Percentiles rank a stretch among this genome's conserved stretches.
Evolutionary conservation across 2,329 filamentous ascomycete species (phyloP).

Genomic region (Drechslerella stenobrocha): DNA sequence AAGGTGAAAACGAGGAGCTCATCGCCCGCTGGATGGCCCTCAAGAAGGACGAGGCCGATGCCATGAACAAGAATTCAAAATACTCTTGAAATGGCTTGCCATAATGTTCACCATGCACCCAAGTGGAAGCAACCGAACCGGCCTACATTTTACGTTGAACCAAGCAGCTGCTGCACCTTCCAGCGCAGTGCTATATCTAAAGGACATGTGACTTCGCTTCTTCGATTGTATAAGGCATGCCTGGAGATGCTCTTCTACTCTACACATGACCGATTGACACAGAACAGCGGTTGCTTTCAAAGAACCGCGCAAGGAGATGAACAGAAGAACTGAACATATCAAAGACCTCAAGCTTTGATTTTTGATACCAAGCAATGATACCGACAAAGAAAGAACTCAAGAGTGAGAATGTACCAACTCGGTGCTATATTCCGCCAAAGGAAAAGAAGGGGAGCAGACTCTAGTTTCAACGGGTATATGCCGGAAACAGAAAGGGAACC

Average conservation of each 20-base stretch:
- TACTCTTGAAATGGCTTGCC: constrained; percentile 55
- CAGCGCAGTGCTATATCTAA: too few species aligned
- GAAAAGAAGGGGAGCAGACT: constrained; percentile 3
- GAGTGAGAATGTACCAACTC: neutral
- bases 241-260: constrained; percentile 37
- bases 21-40: constrained; percentile 88
- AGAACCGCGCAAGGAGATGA: constrained; percentile 9
- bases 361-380: neutral
- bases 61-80: constrained; percentile 70
- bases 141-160: too few species aligned
- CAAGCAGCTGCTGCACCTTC: too few species aligned
- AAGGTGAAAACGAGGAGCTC: constrained; percentile 82
- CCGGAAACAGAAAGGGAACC: constrained; percentile 10
- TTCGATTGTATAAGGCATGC: neutral
- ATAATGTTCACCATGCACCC: too few species aligned
- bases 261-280: constrained; percentile 26
- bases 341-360: constrained; percentile 27
- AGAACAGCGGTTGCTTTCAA: too few species aligned
- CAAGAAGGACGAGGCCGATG: constrained; percentile 82
- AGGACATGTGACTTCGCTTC: too few species aligned
- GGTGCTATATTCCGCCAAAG: constrained; percentile 3
- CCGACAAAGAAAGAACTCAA: constrained; percentile 7
- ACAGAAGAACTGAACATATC: constrained; percentile 6
- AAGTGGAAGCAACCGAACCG: too few species aligned
- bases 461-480: constrained; percentile 8